Conservation (phyloP, 2,329 filamentous ascomycete species). For the Mycogone perniciosa region DNA sequence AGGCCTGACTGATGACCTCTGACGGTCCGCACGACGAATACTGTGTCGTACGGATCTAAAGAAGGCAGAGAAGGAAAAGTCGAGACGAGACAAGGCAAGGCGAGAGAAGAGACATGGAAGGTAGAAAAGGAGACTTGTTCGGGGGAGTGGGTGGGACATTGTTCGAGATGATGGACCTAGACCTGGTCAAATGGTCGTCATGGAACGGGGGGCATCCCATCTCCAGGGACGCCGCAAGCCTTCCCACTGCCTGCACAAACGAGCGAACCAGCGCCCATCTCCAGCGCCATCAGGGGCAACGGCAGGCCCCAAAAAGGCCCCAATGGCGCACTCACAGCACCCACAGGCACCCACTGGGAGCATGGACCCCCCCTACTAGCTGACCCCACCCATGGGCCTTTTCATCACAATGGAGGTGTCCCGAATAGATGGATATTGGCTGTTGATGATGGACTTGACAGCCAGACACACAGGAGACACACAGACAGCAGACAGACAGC, state of each 20-base stretch:
- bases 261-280: conserved; percentile 1
- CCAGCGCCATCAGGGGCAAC: conserved; percentile 11
- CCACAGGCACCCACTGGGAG: background rate
- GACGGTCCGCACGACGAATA: conserved; percentile 9
- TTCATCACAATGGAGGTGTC: background rate
- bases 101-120: conserved; percentile 11
- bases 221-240: conserved; percentile 1
- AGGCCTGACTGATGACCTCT: conserved; percentile 3
- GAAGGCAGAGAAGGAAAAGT: conserved; percentile 7
- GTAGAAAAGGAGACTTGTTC: conserved; percentile 10
- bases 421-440: background rate
- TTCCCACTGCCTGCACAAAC: background rate
- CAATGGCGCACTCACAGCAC: too few relatives aligned
- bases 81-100: conserved; percentile 4
- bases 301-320: background rate
- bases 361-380: background rate
- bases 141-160: background rate
- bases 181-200: background rate
- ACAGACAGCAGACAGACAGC: too few relatives aligned
- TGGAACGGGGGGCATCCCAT: conserved; percentile 2
- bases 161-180: background rate
- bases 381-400: too few relatives aligned
- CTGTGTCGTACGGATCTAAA: conserved; percentile 8
- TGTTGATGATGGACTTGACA: background rate
- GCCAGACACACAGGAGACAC: too few relatives aligned